Base-by-base conservation (phyloP, 2,329 filamentous ascomycete genomes). In the Niveomyces coronatus region DNA sequence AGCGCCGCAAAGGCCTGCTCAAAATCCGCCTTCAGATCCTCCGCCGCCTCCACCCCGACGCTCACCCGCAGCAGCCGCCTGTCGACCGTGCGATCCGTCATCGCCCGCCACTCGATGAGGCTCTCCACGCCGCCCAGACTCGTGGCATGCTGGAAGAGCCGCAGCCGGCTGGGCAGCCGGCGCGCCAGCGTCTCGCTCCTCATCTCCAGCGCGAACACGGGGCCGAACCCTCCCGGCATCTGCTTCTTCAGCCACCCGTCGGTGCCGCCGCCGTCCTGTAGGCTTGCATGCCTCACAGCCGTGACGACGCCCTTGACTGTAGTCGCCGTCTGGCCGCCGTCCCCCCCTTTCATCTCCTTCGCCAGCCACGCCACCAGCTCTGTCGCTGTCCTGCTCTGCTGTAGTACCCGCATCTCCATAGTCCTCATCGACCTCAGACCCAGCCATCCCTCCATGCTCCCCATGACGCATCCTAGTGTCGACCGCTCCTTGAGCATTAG, bases 81-180 rank as follows among this genome's bases (percentile, higher is more conserved):
- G 53, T 93, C 85, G 27, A 93, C 79, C 1, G 57, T 67, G 3
- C 61, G 51, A 65, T 98, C 91, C 42, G 79, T 81, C 85, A 98
- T 91, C 33, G 82, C 76, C 42, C 91, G 71, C 91, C 91, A 98
- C 71, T 98, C 91, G 49, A 98, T 88, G 65, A 96, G 62, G 53
- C 85, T 91, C 71, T 96, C 91, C 9, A 96, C 86, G 4, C 91
- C 89, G 3, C 91, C 91, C 19, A 96, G 62, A 57, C 85, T 93
- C 3, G 91, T 98, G 5, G 91, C 91, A 60, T 98, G 91, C 50
- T 94, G 85, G 65, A 96, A 96, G 31, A 94, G 70, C 3, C 68
- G 56, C 55, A 96, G 62, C 58, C 84, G 83, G 52, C 80, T 83
- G 4, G 91, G 91, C 45, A 98, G 61, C 20, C 65, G 59, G 47